Conservation (phyloP, 2,329 filamentous ascomycete species). For the Aspergillus pseudonomiae region DNA sequence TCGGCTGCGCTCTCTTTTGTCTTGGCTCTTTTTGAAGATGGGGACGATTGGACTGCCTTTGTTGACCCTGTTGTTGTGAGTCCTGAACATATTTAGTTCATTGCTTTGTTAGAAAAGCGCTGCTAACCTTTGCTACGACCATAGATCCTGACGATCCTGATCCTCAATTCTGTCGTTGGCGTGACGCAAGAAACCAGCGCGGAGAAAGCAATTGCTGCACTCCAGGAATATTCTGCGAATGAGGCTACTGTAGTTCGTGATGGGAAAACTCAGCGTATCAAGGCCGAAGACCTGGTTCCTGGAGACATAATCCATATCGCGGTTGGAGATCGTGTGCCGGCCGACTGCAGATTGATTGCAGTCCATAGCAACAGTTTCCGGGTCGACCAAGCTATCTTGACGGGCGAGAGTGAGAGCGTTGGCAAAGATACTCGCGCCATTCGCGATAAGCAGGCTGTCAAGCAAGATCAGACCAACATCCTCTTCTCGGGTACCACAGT, state of each 20-base stretch:
- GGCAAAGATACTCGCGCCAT: slow-evolving; percentile 75
- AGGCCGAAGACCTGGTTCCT: slow-evolving; percentile 95
- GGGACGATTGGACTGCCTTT: slow-evolving; percentile 94
- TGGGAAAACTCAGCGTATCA: slow-evolving; percentile 77
- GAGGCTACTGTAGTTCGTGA: slow-evolving; percentile 91
- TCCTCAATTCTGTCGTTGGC: slow-evolving; percentile 95
- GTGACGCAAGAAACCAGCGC: slow-evolving; percentile 98
- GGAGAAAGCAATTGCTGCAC: slow-evolving; percentile 95
- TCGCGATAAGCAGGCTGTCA: slow-evolving; percentile 80
- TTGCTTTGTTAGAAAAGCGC: background rate
- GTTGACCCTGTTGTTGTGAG: slow-evolving; percentile 92
- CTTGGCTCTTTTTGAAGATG: slow-evolving; percentile 88
- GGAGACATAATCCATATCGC: slow-evolving; percentile 87
- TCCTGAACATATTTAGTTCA: background rate
- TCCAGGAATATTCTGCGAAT: slow-evolving; percentile 99
- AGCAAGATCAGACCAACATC: slow-evolving; percentile 98
- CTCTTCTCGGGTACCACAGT: slow-evolving; percentile 98
- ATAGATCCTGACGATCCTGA: slow-evolving; percentile 92
- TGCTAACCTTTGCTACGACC: slow-evolving; percentile 20
- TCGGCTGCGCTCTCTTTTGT: slow-evolving; percentile 94
- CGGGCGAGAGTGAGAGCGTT: slow-evolving; percentile 96
- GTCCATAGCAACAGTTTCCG: slow-evolving; percentile 98
- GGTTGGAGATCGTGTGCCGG: slow-evolving; percentile 90
- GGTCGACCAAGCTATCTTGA: slow-evolving; percentile 95
- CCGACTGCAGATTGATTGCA: slow-evolving; percentile 85